Base-by-base conservation (phyloP, 176 grass and related monocot species). In the Thalia dealbata region DNA sequence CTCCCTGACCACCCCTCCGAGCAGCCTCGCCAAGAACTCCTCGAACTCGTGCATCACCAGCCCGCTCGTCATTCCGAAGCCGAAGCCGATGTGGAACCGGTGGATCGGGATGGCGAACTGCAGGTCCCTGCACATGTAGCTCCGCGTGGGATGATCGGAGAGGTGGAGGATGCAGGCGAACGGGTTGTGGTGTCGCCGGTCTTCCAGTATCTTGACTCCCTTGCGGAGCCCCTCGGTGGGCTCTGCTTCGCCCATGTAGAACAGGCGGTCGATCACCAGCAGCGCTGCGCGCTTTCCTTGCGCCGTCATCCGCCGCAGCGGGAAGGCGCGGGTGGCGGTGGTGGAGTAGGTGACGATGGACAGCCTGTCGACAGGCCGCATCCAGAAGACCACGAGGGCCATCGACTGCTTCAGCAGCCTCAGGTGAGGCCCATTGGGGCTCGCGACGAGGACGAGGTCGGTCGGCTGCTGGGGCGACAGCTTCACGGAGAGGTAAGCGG, bases 321-420 rank as follows among this genome's bases (percentile, higher is more conserved):
- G 85, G 67, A 99, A 91, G 35, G 90, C 87, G 42, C 95, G 85
- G 26, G 95, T 88, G 66, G 87, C 90, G 0, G 87, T 88, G 32
- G 81, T 88, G 30, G 90, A 89, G 69, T 93, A 84, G 0, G 90
- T 93, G 69, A 99, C 95, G 23, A 99, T 91, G 70, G 95, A 85
- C 61, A 99, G 46, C 45, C 90, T 66, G 67, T 99, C 95, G 18
- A 88, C 81, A 7, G 87, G 73, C 0, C 85, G 69, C 78, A 93
- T 82, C 35, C 87, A 99, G 83, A 99, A 99, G 64, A 99, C 82
- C 26, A 81, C 90, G 6, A 99, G 81, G 3, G 83, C 87, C 83
- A 93, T 92, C 29, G 87, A 78, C 69, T 99, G 90, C 79, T 99
- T 99, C 78, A 99, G 70, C 61, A 93, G 87, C 80, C 95, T 86